A percentile compares a stretch with the other conserved stretches of the same genome.
Evolutionary conservation across 371 early-diverging fungal genomes (phyloP).

Genomic region (Mortierella sp.): DNA sequence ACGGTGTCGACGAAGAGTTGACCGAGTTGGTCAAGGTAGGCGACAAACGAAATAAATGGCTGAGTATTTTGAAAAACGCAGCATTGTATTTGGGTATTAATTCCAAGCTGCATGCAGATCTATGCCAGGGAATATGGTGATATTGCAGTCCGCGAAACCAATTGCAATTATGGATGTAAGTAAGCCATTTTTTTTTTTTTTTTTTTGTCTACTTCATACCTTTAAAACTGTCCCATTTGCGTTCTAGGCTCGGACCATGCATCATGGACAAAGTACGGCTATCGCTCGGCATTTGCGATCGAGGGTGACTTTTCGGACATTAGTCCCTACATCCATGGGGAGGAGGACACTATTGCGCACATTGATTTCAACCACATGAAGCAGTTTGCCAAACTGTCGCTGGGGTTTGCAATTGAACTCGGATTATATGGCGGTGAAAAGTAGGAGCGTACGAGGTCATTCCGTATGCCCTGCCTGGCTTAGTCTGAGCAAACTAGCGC

Average conservation of each 20-base stretch:
- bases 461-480: too few relatives aligned
- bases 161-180: slow-evolving; percentile 78
- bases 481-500: too few relatives aligned
- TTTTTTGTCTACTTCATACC: too few relatives aligned
- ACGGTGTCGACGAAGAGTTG: slow-evolving; percentile 79
- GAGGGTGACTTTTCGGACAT: slow-evolving; percentile 81
- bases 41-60: background rate
- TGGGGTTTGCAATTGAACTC: slow-evolving; percentile 91
- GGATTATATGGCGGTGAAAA: too few relatives aligned
- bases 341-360: slow-evolving; percentile 74
- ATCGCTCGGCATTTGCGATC: slow-evolving; percentile 87
- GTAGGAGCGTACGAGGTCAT: too few relatives aligned
- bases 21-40: slow-evolving; percentile 69
- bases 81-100: background rate
- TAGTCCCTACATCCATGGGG: slow-evolving; percentile 79
- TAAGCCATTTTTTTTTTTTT: background rate
- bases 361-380: slow-evolving; percentile 88
- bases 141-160: slow-evolving; percentile 64
- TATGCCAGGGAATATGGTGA: slow-evolving; percentile 58
- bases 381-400: slow-evolving; percentile 83
- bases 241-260: slow-evolving; percentile 83
- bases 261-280: slow-evolving; percentile 89
- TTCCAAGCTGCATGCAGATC: slow-evolving; percentile 1
- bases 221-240: background rate
- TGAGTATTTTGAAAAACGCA: background rate